These are phyloP conservation scores for Cytospora chrysosperma DNA, from an alignment of 2,329 filamentous ascomycete species.

Conservation along the genomic window DNA sequence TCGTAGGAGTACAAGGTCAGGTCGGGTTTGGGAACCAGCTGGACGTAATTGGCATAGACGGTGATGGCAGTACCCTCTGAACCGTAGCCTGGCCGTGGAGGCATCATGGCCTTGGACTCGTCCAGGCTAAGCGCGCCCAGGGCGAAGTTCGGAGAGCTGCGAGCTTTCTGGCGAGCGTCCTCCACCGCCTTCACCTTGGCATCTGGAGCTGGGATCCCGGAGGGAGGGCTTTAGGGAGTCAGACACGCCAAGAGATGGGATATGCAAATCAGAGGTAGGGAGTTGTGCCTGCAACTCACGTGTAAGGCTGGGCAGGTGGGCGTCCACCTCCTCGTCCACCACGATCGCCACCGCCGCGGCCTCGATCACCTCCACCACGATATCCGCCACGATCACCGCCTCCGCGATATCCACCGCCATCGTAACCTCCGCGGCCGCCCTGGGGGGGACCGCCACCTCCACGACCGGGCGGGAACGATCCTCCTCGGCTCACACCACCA, in stretches of 20 bases:
- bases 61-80: constrained; percentile 23
- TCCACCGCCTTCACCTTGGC: constrained; percentile 4
- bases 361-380: constrained; percentile 4
- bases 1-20: constrained; percentile 28
- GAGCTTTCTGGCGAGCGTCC: constrained; percentile 20
- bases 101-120: constrained; percentile 1
- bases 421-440: constrained; percentile 5
- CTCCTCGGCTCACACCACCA: constrained; percentile 1
- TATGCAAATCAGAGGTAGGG: no score
- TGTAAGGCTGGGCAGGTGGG: constrained; percentile 8
- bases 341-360: constrained; percentile 5
- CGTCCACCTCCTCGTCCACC: constrained; percentile 15
- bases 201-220: constrained; percentile 6
- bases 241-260: neutral
- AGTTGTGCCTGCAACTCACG: constrained; percentile 9
- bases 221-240: neutral
- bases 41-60: constrained; percentile 32
- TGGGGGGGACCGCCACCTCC: constrained; percentile 2
- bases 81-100: constrained; percentile 28
- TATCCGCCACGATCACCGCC: neutral
- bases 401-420: constrained; percentile 13
- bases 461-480: neutral
- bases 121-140: constrained; percentile 8
- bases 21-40: constrained; percentile 21
- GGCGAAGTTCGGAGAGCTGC: neutral